phyloP scores from a whole-genome alignment of 2,329 filamentous ascomycete species.

The Xylaria sp. region DNA sequence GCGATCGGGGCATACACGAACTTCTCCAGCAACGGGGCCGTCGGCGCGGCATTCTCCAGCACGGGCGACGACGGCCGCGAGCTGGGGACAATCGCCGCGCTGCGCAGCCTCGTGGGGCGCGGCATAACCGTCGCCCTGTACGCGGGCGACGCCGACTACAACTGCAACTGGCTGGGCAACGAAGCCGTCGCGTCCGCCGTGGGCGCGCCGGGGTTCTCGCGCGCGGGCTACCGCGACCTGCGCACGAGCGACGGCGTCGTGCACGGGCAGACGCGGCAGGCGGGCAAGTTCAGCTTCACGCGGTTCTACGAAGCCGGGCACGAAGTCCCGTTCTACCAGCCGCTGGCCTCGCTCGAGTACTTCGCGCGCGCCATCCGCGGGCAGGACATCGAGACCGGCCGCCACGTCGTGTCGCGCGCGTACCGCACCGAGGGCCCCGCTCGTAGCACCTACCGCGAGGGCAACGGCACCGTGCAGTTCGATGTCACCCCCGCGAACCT shows the following conservation, averaged over 20 bases:
- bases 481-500: conserved; percentile 38
- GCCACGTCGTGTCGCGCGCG: not conserved
- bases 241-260: conserved; percentile 48
- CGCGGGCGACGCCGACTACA: conserved; percentile 43
- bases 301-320: conserved; percentile 52
- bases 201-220: conserved; percentile 46
- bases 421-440: conserved; percentile 48
- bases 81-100: conserved; percentile 33
- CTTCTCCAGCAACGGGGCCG: conserved; percentile 54
- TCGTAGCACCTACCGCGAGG: conserved; percentile 53
- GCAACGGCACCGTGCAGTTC: conserved; percentile 45
- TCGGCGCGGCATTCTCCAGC: conserved; percentile 61
- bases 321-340: conserved; percentile 60
- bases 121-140: conserved; percentile 38
- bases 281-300: conserved; percentile 55
- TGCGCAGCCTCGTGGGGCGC: conserved; percentile 33
- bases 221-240: conserved; percentile 55
- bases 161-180: conserved; percentile 43
- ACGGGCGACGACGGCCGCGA: conserved; percentile 54
- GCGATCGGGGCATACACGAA: conserved; percentile 66
- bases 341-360: conserved; percentile 52
- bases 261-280: conserved; percentile 59
- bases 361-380: conserved; percentile 55
- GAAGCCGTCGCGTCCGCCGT: conserved; percentile 43
- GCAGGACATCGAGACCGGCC: conserved; percentile 57